A percentile compares a stretch with the other conserved stretches of the same genome.
Conservation (phyloP, 2,329 filamentous ascomycete species). For the Fusarium tjaetaba region DNA sequence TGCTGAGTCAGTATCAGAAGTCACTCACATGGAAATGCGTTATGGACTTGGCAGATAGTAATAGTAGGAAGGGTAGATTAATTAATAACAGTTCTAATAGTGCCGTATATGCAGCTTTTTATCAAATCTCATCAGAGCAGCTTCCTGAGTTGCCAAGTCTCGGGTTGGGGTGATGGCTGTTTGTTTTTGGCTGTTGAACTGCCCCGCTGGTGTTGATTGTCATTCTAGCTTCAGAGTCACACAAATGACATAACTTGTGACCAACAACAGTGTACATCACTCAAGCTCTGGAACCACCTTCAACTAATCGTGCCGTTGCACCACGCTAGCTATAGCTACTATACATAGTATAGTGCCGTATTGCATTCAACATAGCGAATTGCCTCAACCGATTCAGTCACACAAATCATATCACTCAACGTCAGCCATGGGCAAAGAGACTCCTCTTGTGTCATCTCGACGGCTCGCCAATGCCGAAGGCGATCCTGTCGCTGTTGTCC, state of each 20-base stretch:
- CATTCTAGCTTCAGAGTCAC: constrained; percentile 29
- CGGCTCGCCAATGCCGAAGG: constrained; percentile 42
- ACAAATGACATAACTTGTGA: constrained; percentile 20
- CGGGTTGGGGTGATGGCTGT: neutral
- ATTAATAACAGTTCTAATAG: neutral
- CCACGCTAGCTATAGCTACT: neutral
- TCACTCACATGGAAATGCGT: neutral
- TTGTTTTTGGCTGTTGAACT: constrained; percentile 2
- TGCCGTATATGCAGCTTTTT: neutral
- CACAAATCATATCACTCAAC: neutral
- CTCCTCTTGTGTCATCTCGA: constrained; percentile 37
- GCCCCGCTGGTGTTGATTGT: constrained; percentile 23
- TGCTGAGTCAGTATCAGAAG: neutral
- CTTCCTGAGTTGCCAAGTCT: neutral
- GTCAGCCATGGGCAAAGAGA: constrained; percentile 30
- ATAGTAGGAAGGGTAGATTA: neutral
- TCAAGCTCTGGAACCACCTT: neutral
- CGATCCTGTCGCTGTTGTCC: constrained; percentile 58
- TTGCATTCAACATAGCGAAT: neutral
- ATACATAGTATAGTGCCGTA: neutral
- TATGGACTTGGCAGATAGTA: neutral
- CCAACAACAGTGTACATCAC: neutral
- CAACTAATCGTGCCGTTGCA: neutral
- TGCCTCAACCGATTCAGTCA: constrained; percentile 14
- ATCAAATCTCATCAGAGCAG: neutral